Conservation (phyloP, 2,329 filamentous ascomycete species). For the Spiromastix sp. region DNA sequence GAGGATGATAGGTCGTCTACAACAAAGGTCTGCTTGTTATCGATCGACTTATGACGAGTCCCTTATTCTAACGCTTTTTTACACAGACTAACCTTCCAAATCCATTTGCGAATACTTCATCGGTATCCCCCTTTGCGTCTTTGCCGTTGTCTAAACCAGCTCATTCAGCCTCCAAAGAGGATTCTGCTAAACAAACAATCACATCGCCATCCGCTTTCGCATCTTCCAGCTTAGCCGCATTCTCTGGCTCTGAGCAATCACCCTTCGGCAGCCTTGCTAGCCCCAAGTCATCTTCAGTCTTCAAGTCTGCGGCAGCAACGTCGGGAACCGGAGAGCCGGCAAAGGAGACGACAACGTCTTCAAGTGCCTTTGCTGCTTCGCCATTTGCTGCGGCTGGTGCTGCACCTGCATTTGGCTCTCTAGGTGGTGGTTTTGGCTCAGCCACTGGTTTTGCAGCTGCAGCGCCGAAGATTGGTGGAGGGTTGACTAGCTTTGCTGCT, state of each 20-base stretch:
- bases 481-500: constrained; percentile 60
- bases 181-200: constrained; percentile 14
- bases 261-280: constrained; percentile 51
- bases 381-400: constrained; percentile 19
- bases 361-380: constrained; percentile 13
- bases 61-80: not conserved
- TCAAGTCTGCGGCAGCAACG: constrained; percentile 21
- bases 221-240: constrained; percentile 56
- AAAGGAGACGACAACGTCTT: constrained; percentile 12
- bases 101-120: constrained; percentile 34
- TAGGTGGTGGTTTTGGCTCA: constrained; percentile 26
- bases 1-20: constrained; percentile 8
- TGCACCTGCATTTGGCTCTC: constrained; percentile 27
- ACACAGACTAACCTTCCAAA: constrained; percentile 22
- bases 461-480: constrained; percentile 32
- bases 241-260: constrained; percentile 51
- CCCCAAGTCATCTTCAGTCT: constrained; percentile 32
- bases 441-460: constrained; percentile 38
- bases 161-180: constrained; percentile 11
- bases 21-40: constrained; percentile 15
- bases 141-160: constrained; percentile 21
- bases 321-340: constrained; percentile 16
- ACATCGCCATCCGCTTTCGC: constrained; percentile 50
- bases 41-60: not conserved
- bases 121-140: constrained; percentile 33